Base-by-base conservation (phyloP, 1,139 yeast genomes). In the Taphrina sp. region DNA sequence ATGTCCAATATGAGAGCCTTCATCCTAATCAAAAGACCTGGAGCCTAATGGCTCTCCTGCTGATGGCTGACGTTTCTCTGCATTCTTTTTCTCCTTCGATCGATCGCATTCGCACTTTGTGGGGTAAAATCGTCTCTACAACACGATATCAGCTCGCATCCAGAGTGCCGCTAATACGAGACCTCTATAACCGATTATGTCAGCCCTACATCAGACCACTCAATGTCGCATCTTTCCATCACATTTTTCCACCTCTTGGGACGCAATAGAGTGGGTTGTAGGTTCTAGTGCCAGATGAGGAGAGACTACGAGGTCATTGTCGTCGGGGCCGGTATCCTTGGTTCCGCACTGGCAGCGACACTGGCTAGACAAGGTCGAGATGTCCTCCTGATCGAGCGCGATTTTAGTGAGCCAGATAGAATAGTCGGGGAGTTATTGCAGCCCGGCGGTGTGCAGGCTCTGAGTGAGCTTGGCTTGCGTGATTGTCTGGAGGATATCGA, bases 351-450 rank as follows among this genome's bases (percentile, higher is more conserved):
- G 24, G 97, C 97, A 45, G 85, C 90, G 0, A 89, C 88, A 2
- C 72, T 92, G 59, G 97, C 96, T 1, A 78, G 94, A 64, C 95
- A 87, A 66, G 97, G 97, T 36, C 76, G 95, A 64, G 76, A 77
- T 53, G 92, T 85, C 17, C 67, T 74, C 12, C 62, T 74, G 12
- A 64, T 74, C 24, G 99, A 92, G 69, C 78, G 97, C 62, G 96
- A 88, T 67, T 85, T 96, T 85, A 70, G 80, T 23, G 85, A 81
- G 68, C 98, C 98, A 1, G 96, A 92, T 69, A 78, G 98, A 64
- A 92, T 92, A 59, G 98, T 92, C 36, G 99, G 99, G 39, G 99
- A 92, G 69, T 76, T 92, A 65, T 77, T 92, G 77, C 99, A 92
- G 70, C 99, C 99, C 3, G 92, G 89, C 24, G 98, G 98, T 12